Evolutionary conservation across 2,329 filamentous ascomycete species (phyloP), one percentile per base, ranked within the genome.

Genomic region (Colletotrichum lini): DNA sequence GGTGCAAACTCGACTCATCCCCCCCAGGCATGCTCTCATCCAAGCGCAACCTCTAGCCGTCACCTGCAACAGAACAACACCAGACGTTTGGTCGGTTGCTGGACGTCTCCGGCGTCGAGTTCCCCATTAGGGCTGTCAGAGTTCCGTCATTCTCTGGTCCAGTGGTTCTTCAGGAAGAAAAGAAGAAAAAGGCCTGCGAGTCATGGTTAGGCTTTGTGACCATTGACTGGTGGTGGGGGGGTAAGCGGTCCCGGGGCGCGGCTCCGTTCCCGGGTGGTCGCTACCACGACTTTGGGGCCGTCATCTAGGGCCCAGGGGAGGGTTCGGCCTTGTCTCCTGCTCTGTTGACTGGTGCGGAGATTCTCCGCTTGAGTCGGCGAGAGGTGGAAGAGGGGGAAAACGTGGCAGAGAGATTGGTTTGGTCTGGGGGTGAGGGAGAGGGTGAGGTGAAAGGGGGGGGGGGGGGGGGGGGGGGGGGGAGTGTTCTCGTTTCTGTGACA

Each of bases 231-330:
- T 26, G 26, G 26, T 26, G 26, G 26, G 26, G 66, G 65, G 69
- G 35, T 65, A 15, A 15, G 54, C 65, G 59, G 69, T 42, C 21
- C 65, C 69, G 69, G 69, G 30, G 42, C 53, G 50, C 65, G 49
- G 60, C 60, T 70, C 69, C 69, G 69, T 42, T 49, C 35, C 56
- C 59, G 66, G 65, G 38, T 68, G 65, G 68, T 58, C 65, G 68
- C 58, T 72, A 72, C 69, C 69, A 70, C 42, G 47, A 70, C 66
- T 45, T 69, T 65, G 65, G 69, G 60, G 69, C 70, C 59, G 69
- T 72, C 53, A 44, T 26, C 26, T 4, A 26, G 26, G 26, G 26
- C 12, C 42, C 57, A 50, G 56, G 42, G 35, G 12, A 18, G 47
- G 56, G 50, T 50, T 60, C 44, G 58, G 38, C 49, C 67, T 40